Evolutionary conservation across 2,329 filamentous ascomycete species (phyloP), one percentile per base, ranked within the genome.

Genomic region (Talaromyces sp.): DNA sequence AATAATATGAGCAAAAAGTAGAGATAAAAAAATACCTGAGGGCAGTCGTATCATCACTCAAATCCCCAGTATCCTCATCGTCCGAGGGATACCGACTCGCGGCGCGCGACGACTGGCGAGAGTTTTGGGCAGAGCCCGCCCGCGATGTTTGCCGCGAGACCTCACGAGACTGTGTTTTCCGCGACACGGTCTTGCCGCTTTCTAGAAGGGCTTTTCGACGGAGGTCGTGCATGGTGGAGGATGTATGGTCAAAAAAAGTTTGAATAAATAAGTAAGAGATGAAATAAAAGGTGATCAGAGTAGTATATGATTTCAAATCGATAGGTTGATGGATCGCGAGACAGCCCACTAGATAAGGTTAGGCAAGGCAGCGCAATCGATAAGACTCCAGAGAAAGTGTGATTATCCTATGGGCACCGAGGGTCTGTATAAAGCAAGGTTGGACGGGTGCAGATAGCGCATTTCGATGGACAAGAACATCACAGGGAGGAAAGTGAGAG

Each of bases 181-280:
- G 83, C 58, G 86, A 88, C 54, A 85, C 76, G 23, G 85, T 89
- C 77, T 89, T 89, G 72, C 83, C 81, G 76, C 84, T 86, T 78
- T 88, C 86, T 44, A 87, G 81, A 42, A 87, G 81, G 61, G 84
- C 85, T 69, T 85, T 82, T 67, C 85, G 82, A 65, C 85, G 76
- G 59, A 80, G 73, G 67, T 81, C 79, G 53, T 77, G 78, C 79
- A 81, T 81, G 58, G 33, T 77, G 69, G 42, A 51, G 2, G 33
- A 56, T 18, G 28, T 30, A 14, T 36, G 23, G 16, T 28, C 44
- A 60, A 50, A 9, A 23, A 42, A n/a, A 50, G 50, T 42, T 30
- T 23, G 5, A 14, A 52, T 6, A 36, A 53, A 31, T 6, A 31
- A 55, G 14, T 30, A 36, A 36, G 28, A 28, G 14, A 30, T 55